Base-by-base conservation (phyloP, 2,329 filamentous ascomycete species). In the Geosmithia flava region DNA sequence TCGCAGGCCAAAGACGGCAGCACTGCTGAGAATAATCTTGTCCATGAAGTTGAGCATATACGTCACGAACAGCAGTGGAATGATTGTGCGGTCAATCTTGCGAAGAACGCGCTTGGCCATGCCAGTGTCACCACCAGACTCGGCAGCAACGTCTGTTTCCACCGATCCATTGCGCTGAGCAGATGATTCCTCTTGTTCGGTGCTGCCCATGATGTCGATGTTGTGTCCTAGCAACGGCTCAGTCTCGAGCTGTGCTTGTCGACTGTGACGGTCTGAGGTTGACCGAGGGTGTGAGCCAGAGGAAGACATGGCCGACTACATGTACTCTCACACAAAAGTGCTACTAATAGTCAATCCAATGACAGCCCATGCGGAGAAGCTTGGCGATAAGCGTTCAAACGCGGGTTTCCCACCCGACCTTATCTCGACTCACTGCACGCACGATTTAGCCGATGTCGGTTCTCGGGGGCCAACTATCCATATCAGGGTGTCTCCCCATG, bases 21-120 rank as follows among this genome's bases (percentile, higher is more conserved):
- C 76, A 50, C 69, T 76, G 0, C 73, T 75, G 1, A 78, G 56
- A 49, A 76, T 76, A 1, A 70, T 71, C 56, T 81, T 81, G 58
- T 81, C 78, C 67, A 81, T 76, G 49, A 80, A 80, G 54, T 78
- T 77, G 52, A 81, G 58, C 62, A 73, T 72, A 55, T 81, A 81
- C 0, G 72, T 78, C 42, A 72, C 53, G 51, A 80, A 79, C 10
- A 81, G 59, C 11, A 81, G 60, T 0, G 78, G 75, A 5, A 81
- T 70, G 10, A 81, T 61, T 13, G 63, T 63, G 52, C 60, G 62
- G 56, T 81, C 78, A 50, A 81, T 79, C 58, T 79, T 79, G 23
- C 68, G 63, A 46, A 80, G 50, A 3, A 78, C 67, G 7, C 57
- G 60, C 42, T 61, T 63, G 10, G 55, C 57, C 47, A 54, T 49